Evolutionary conservation across 495 filamentous ascomycete species (phyloP), one percentile per base, ranked within the genome.

Genomic region (Penicillium canariense): DNA sequence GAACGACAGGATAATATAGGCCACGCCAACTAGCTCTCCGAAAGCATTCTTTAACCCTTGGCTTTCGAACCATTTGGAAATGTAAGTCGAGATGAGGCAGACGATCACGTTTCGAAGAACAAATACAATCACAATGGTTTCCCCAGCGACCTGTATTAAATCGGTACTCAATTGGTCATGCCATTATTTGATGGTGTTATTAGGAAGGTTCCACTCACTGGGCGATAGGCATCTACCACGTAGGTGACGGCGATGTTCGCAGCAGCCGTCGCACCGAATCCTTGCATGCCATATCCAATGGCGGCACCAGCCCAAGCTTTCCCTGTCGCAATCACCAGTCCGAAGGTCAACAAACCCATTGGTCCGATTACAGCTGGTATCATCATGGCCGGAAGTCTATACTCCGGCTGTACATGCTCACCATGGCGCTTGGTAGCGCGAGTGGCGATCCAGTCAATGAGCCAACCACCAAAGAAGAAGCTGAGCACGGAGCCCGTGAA

Each of bases 211-310:
- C 2, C 0, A 58, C 63, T 5, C 48, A 71, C 68, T 28, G 59
- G 62, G 27, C 62, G 61, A 48, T 71, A 71, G 17, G 59, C 66
- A 27, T 71, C 68, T 12, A 71, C 35, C 5, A 56, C 61, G 32
- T 71, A 71, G 0, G 68, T 71, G 27, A 71, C 68, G 2, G 65
- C 68, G 5, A 71, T 65, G 36, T 71, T 71, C 1, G 67, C 68
- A 15, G 69, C 67, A 25, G 67, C 67, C 9, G 68, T 63, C 0
- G 69, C 61, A 3, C 68, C 68, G 34, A 71, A 71, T 0, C 62
- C 68, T 35, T 71, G 68, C 67, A 71, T 71, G 1, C 59, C 67
- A 36, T 68, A 68, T 30, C 68, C 68, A n/a, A 71, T 46, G 0
- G 68, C 68, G 10, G 63, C 54, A 4, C 68, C 68, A 17, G 66